A percentile compares a stretch with the other conserved stretches of the same genome.
Conservation (phyloP, 2,329 filamentous ascomycete genomes). For the Sphaceloma murrayae region DNA sequence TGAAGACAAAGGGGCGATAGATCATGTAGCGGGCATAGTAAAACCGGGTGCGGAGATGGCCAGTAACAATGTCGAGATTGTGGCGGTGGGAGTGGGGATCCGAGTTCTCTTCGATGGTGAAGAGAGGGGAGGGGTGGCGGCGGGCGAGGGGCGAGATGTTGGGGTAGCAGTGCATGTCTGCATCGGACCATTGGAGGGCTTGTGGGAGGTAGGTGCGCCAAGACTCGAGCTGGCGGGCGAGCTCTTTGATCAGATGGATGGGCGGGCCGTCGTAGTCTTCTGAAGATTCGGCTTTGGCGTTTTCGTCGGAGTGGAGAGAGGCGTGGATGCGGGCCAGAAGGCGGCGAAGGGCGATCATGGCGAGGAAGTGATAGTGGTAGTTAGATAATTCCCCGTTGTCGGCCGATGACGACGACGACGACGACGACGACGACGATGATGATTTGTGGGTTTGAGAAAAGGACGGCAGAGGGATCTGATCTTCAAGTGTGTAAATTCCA, state of each 20-base stretch:
- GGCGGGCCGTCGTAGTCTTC: constrained; percentile 33
- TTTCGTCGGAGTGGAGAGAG: constrained; percentile 34
- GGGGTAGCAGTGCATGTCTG: constrained; percentile 38
- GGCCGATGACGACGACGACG: too few relatives aligned
- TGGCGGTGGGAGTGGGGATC: constrained; percentile 42
- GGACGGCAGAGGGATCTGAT: constrained; percentile 46
- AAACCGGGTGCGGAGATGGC: constrained; percentile 49
- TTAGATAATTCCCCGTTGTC: constrained; percentile 43
- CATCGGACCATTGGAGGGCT: constrained; percentile 50
- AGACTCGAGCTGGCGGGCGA: constrained; percentile 46
- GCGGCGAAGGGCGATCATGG: constrained; percentile 48
- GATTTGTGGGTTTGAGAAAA: constrained; percentile 41
- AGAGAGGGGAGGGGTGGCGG: constrained; percentile 32
- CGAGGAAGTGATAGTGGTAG: constrained; percentile 47
- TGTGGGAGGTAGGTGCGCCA: constrained; percentile 50
- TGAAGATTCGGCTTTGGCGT: constrained; percentile 23
- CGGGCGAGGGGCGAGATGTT: constrained; percentile 23
- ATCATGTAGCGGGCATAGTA: constrained; percentile 51
- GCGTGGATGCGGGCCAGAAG: constrained; percentile 46
- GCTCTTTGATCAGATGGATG: constrained; percentile 40
- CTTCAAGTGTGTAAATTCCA: constrained; percentile 45
- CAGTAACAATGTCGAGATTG: constrained; percentile 48
- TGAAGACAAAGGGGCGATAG: constrained; percentile 51
- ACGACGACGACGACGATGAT: too few relatives aligned
- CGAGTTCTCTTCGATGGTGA: constrained; percentile 39